Base-by-base conservation (phyloP, 306 rosid genomes). In the Pyrus betulifolia region DNA sequence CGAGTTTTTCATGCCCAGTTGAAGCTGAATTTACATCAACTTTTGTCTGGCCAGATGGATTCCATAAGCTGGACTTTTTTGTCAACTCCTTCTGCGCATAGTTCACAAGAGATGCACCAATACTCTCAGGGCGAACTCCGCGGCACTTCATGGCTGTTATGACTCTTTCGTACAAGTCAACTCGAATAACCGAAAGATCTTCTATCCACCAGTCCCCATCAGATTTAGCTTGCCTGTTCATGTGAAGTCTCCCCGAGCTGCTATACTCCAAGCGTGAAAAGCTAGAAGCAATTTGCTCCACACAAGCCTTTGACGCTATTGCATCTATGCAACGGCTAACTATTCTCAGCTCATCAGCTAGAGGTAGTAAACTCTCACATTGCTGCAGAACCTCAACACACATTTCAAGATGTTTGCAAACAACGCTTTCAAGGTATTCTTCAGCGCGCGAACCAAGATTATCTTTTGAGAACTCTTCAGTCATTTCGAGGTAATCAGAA, bases 171-270 rank as follows among this genome's bases (percentile, higher is more conserved):
- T 79, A 96, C 88, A 96, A 84, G 82, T 96, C 99, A 23, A 89
- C 80, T 40, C 99, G 86, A 51, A 96, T 87, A 81, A 84, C 89
- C n/a, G 97, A 92, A 65, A 96, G 88, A 83, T 96, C 99, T 81
- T 96, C 99, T 46, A 96, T 89, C 99, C 99, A 96, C 99, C 99
- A 96, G 72, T 96, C 99, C 69, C 89, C 90, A 30, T 91, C 98
- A 77, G 90, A 82, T 81, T 93, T 96, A 38, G 97, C 86, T 67
- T 93, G 97, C 82, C 86, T 85, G 80, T 93, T 93, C 99, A 96
- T 96, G 71, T 96, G 97, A 49, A 96, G 81, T 82, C 98, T 88
- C 59, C 99, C 99, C 30, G 99, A 96, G 81, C 93, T 91, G 93
- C 99, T 96, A 65, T 96, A 96, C 89, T 96, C 99, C 52, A 96